Conservation (phyloP, 73 alveolate species). For the Paramecium tetraurelia region DNA sequence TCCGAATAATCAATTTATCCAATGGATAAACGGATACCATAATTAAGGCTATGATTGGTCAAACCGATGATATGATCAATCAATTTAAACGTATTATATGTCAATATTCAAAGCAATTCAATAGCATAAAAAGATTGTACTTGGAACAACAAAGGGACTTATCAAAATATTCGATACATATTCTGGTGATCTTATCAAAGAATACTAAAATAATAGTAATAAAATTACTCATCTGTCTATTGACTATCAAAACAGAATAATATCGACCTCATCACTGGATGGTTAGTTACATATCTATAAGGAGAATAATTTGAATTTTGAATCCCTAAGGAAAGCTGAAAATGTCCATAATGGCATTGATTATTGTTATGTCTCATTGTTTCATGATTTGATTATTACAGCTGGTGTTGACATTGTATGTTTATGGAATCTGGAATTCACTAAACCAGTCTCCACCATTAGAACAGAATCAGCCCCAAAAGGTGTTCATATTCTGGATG, state of each 20-base stretch:
- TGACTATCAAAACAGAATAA: slow-evolving; percentile 44
- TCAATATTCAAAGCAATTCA: slow-evolving; percentile 48
- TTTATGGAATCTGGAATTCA: slow-evolving; percentile 30
- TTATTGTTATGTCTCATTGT: not conserved
- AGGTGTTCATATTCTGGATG: slow-evolving; percentile 12
- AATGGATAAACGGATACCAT: slow-evolving; percentile 41
- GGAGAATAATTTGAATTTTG: slow-evolving; percentile 4
- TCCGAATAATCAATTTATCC: not conserved
- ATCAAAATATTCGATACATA: not conserved
- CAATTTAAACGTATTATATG: slow-evolving; percentile 41
- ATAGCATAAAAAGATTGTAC: slow-evolving; percentile 36
- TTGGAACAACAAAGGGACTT: slow-evolving; percentile 40
- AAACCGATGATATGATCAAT: slow-evolving; percentile 33
- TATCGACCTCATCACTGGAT: slow-evolving; percentile 23
- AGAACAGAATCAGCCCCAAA: not conserved
- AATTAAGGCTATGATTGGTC: slow-evolving; percentile 43
- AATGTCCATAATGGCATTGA: slow-evolving; percentile 23
- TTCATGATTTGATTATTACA: not conserved
- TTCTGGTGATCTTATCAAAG: not conserved
- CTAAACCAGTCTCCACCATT: not conserved
- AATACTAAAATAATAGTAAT: not conserved
- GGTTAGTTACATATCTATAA: not conserved
- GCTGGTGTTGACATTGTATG: slow-evolving; percentile 29
- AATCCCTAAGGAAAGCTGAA: slow-evolving; percentile 12
- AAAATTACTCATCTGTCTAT: slow-evolving; percentile 46